These are phyloP conservation scores for Apophysomyces elegans DNA, from an alignment of 371 early-diverging fungal genomes.

Conservation along the genomic window DNA sequence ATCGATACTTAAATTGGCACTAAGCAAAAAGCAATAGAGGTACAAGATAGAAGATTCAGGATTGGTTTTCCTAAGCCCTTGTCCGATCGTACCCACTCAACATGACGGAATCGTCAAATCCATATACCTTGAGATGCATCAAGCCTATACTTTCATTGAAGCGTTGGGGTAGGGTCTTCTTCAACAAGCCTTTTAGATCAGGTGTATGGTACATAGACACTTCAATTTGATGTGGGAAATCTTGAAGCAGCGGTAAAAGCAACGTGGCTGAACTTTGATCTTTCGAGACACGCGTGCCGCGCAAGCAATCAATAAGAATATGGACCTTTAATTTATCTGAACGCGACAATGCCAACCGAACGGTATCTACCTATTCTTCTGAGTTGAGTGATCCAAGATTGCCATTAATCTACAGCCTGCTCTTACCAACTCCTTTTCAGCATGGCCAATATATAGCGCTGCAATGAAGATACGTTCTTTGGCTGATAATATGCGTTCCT, in stretches of 20 bases:
- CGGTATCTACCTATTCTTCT: slow-evolving; percentile 51
- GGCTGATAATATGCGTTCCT: slow-evolving; percentile 69
- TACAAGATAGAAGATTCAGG: too few species aligned
- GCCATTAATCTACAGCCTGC: too few species aligned
- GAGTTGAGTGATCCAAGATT: too few species aligned
- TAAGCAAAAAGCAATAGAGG: slow-evolving; percentile 18
- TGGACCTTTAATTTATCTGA: slow-evolving; percentile 62
- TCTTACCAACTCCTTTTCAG: slow-evolving; percentile 77
- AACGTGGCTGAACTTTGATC: slow-evolving; percentile 71
- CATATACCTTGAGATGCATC: slow-evolving; percentile 93
- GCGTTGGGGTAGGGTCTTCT: slow-evolving; percentile 77
- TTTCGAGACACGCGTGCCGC: slow-evolving; percentile 78
- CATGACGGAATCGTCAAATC: slow-evolving; percentile 87
- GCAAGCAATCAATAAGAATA: slow-evolving; percentile 84
- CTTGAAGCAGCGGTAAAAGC: slow-evolving; percentile 68
- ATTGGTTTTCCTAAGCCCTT: too few species aligned
- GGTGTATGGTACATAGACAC: slow-evolving; percentile 88
- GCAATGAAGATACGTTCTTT: slow-evolving; percentile 78
- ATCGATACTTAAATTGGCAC: slow-evolving; percentile 93
- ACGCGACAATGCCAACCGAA: slow-evolving; percentile 59
- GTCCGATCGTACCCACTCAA: slow-evolving; percentile 77
- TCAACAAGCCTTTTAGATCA: slow-evolving; percentile 73
- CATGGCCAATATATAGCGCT: slow-evolving; percentile 87
- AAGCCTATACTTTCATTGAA: slow-evolving; percentile 94
- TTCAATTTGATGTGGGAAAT: slow-evolving; percentile 68